Evolutionary conservation across 2,329 filamentous ascomycete genomes (phyloP), one percentile per base, ranked within the genome.

Genomic region (Hawksworthiomyces lignivorus): DNA sequence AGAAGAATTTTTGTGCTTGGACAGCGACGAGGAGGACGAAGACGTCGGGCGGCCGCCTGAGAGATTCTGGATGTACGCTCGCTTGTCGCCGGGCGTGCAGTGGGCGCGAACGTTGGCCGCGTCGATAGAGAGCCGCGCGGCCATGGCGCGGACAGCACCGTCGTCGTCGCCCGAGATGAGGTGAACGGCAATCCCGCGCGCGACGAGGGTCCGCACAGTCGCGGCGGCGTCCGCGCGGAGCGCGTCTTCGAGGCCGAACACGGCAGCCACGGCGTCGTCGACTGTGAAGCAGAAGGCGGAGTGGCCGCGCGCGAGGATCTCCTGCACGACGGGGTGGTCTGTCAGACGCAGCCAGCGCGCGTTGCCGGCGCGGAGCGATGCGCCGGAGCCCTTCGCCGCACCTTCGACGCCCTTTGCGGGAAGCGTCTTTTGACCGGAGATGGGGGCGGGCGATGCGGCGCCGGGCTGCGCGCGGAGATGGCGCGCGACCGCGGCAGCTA

Each of bases 151-250:
- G 1, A 77, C 74, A 12, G 70, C 64, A n/a, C 58, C 60, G n/a
- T 67, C 58, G 28, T 75, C 69, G 35, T 78, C 74, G 6, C 73
- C 74, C 3, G 68, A 73, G 29, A 77, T 52, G 5, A 77, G 48
- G 39, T 72, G 69, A 1, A 76, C 62, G 0, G 55, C 40, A 14
- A 77, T 60, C 1, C 61, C 60, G 7, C 59, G 56, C 2, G 48
- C 45, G 4, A 61, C 58, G 2, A 77, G 57, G 4, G 50, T 32
- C 0, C 48, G 24, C 6, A 75, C 48, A 0, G 62, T 61, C 0
- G 49, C 20, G 0, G 39, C 18, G 2, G 72, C 62, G 18, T 73
- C 72, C 2, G 57, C 42, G 4, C 73, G 65, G 12, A 74, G 45
- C 0, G 58, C 52, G 41, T 75, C 70, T n/a, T 62, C 48, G 1